Conservation (phyloP, 2,329 filamentous ascomycete species). For the Fusarium torreyae region DNA sequence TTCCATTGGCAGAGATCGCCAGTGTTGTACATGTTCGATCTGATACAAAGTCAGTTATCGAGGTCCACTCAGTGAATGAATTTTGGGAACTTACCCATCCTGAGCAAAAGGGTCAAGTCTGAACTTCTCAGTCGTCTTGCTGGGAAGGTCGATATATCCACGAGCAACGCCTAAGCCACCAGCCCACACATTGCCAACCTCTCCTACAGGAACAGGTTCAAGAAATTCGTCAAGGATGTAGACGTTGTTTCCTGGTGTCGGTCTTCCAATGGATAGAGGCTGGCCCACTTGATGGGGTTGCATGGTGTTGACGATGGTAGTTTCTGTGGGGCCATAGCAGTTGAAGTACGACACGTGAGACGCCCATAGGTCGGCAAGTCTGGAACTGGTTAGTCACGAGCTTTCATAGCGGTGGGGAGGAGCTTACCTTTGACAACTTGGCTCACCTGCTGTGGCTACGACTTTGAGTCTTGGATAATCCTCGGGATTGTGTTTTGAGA, state of each 20-base stretch:
- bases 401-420: accelerated
- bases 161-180: constrained; percentile 66
- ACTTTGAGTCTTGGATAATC: constrained; percentile 66
- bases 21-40: constrained; percentile 70
- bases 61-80: too few species aligned
- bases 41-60: not conserved
- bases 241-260: constrained; percentile 70
- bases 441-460: constrained; percentile 69
- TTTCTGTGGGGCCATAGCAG: constrained; percentile 73
- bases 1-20: constrained; percentile 71
- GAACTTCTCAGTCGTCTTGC: constrained; percentile 66
- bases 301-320: constrained; percentile 72
- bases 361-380: constrained; percentile 69
- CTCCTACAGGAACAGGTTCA: constrained; percentile 62
- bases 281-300: constrained; percentile 57
- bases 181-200: constrained; percentile 70
- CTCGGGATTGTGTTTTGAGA: constrained; percentile 63
- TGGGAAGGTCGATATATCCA: constrained; percentile 69
- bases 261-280: constrained; percentile 67
- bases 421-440: constrained; percentile 61
- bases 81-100: constrained; percentile 61
- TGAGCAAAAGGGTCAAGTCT: constrained; percentile 65
- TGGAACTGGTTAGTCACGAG: constrained; percentile 8
- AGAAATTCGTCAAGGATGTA: constrained; percentile 67
- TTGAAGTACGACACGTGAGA: constrained; percentile 65